Conservation (phyloP, 805 yeast genomes). For the Nakazawaea ernobii region DNA sequence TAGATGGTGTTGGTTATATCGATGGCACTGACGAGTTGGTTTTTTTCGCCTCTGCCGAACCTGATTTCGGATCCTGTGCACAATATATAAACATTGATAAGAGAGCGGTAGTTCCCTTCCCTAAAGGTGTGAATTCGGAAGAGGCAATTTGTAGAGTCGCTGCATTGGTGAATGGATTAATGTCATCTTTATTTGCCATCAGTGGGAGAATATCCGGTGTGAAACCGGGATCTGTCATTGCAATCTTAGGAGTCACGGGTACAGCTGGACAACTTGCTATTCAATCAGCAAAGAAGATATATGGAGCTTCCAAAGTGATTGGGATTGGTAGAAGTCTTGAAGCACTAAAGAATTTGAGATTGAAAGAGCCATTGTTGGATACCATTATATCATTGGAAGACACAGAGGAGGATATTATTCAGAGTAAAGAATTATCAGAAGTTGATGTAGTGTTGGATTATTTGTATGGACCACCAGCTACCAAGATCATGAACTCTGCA, state of each 20-base stretch:
- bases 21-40: background rate
- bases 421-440: background rate
- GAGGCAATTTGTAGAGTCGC: background rate
- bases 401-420: background rate
- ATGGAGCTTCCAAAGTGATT: background rate
- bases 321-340: background rate
- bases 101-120: background rate
- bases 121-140: background rate
- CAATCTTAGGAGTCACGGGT: slow-evolving; percentile 1
- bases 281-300: background rate
- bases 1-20: slow-evolving; percentile 1
- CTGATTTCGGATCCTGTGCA: slow-evolving; percentile 1
- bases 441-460: slow-evolving; percentile 3
- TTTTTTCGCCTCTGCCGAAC: background rate
- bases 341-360: background rate
- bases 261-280: slow-evolving; percentile 1
- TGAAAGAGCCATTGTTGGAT: slow-evolving; percentile 1
- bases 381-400: background rate
- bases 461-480: background rate
- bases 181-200: background rate
- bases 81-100: background rate
- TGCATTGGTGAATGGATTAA: background rate
- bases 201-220: background rate
- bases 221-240: background rate
- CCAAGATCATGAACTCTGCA: background rate